A percentile compares a stretch with the other conserved stretches of the same genome.
Evolutionary conservation across 1,139 yeast genomes (phyloP).

Genomic region (Taphrina wiesneri): DNA sequence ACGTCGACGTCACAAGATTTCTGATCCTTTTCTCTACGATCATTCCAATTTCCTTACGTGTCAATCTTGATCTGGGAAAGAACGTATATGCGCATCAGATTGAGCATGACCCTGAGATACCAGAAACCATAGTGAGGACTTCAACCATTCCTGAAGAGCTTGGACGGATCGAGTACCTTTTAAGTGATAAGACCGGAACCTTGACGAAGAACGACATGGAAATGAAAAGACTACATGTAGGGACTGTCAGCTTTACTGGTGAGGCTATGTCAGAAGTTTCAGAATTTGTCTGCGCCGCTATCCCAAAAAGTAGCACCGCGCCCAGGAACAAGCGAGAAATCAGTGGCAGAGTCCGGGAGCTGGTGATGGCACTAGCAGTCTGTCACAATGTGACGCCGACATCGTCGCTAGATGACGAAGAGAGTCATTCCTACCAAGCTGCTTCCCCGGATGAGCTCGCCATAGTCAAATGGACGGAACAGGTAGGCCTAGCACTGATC

Average conservation of each 20-base stretch:
- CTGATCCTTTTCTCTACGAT: constrained; percentile 89
- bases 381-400: constrained; percentile 95
- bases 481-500: constrained; percentile 74
- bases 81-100: constrained; percentile 95
- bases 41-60: constrained; percentile 88
- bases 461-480: constrained; percentile 86
- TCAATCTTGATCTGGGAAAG: constrained; percentile 91
- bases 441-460: constrained; percentile 99
- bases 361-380: constrained; percentile 76
- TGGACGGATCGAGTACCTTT: constrained; percentile 88
- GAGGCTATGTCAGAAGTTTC: constrained; percentile 89
- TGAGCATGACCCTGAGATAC: constrained; percentile 77
- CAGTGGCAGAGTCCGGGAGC: constrained; percentile 72
- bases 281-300: constrained; percentile 49
- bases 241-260: constrained; percentile 86
- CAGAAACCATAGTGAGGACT: constrained; percentile 89
- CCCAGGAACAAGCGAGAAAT: constrained; percentile 57
- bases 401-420: constrained; percentile 55
- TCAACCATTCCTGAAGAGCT: constrained; percentile 97
- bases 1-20: constrained; percentile 83
- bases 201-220: constrained; percentile 98
- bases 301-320: neutral
- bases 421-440: constrained; percentile 78
- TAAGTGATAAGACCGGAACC: constrained; percentile 96
- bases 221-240: constrained; percentile 85